phyloP scores from a whole-genome alignment of 768 basidiomycete genomes.

The Inosperma sp. region DNA sequence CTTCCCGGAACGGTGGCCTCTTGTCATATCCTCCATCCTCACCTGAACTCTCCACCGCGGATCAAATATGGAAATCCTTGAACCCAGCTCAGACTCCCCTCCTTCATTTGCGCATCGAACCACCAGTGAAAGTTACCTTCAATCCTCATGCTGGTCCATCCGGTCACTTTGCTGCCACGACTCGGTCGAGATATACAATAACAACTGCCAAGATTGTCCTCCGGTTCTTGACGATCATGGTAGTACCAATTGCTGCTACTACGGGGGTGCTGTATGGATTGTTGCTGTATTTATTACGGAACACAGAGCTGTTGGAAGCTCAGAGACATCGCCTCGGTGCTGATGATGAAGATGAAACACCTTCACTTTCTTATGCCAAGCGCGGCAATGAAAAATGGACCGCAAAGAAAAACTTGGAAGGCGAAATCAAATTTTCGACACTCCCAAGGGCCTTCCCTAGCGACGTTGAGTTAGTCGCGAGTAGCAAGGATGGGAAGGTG shows the following conservation, averaged over 20 bases:
- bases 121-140: constrained; percentile 73
- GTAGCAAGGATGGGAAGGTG: constrained; percentile 61
- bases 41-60: constrained; percentile 44
- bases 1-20: constrained; percentile 19
- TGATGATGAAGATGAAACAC: constrained; percentile 24
- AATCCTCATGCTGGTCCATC: constrained; percentile 34
- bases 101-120: constrained; percentile 75
- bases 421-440: constrained; percentile 54
- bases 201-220: constrained; percentile 52
- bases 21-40: neutral
- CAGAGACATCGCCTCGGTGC: constrained; percentile 60
- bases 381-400: constrained; percentile 22
- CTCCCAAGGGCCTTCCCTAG: constrained; percentile 77
- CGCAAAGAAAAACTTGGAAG: constrained; percentile 34
- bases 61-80: constrained; percentile 70
- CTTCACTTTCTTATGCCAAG: constrained; percentile 4
- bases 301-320: constrained; percentile 85
- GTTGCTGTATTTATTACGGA: constrained; percentile 82
- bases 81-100: constrained; percentile 64
- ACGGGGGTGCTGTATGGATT: constrained; percentile 70
- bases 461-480: constrained; percentile 77
- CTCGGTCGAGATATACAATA: constrained; percentile 40
- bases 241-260: constrained; percentile 79
- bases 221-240: constrained; percentile 80
- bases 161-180: constrained; percentile 19